phyloP scores from a whole-genome alignment of 805 yeast species.

The Candida awuae region DNA sequence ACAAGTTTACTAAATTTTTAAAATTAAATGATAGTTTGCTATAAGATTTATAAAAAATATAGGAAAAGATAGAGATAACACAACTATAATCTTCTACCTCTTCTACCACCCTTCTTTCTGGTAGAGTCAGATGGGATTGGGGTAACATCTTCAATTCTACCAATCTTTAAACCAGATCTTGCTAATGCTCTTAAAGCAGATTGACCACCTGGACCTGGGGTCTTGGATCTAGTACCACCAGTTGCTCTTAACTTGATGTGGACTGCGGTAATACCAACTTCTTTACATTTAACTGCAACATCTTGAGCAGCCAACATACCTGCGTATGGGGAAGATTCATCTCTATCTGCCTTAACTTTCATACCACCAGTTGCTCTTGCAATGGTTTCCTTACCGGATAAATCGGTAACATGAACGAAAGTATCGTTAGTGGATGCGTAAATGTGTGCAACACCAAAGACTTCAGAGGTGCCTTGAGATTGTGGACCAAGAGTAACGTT shows the following conservation, averaged over 20 bases:
- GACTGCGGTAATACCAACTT: constrained; percentile 99
- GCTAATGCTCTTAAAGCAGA: constrained; percentile 98
- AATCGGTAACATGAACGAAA: constrained; percentile 98
- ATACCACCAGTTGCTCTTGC: constrained; percentile 99
- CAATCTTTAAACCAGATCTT: constrained; percentile 99
- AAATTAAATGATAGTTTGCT: constrained; percentile 3
- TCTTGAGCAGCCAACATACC: constrained; percentile 99
- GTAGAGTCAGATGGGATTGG: constrained; percentile 99
- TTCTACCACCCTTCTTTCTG: constrained; percentile 99
- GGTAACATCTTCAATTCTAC: constrained; percentile 99
- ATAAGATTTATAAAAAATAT: constrained; percentile 1
- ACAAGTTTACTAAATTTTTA: background rate
- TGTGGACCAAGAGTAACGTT: constrained; percentile 70
- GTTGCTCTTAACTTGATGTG: constrained; percentile 99
- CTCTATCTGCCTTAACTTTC: constrained; percentile 99
- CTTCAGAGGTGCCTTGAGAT: constrained; percentile 96
- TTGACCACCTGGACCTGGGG: constrained; percentile 99
- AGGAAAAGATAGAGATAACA: constrained; percentile 8
- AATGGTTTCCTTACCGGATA: constrained; percentile 99
- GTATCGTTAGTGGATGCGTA: constrained; percentile 99
- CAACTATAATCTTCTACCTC: constrained; percentile 94
- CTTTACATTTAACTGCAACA: constrained; percentile 97
- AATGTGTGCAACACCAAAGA: constrained; percentile 99
- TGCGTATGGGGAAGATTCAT: constrained; percentile 99
- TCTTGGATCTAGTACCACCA: constrained; percentile 99